Evolutionary conservation across 2,329 filamentous ascomycete species (phyloP).

Genomic region (Colletotrichum cordylinicola): DNA sequence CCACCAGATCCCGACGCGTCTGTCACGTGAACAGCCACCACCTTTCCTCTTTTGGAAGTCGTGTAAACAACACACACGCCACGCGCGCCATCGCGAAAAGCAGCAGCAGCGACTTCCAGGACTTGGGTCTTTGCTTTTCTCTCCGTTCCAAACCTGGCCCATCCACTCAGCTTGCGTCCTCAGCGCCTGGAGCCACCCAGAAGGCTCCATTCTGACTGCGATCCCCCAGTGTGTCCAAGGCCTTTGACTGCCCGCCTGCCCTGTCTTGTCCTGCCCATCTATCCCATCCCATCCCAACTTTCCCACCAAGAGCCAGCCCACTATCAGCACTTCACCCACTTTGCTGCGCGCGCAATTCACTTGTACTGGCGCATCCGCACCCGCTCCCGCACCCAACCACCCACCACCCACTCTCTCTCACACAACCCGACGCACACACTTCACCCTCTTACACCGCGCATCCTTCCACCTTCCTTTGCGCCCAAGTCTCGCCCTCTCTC

Average conservation of each 20-base stretch:
- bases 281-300: neutral
- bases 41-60: slow-evolving; percentile 1
- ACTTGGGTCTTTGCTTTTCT: neutral
- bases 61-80: slow-evolving; percentile 23
- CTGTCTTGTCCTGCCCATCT: neutral
- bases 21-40: slow-evolving; percentile 18
- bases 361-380: slow-evolving; percentile 16
- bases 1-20: slow-evolving; percentile 1
- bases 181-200: neutral
- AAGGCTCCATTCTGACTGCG: slow-evolving; percentile 10
- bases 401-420: neutral
- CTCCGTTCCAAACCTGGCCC: neutral
- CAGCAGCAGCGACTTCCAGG: neutral
- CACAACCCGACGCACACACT: slow-evolving; percentile 14
- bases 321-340: neutral
- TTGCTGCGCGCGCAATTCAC: slow-evolving; percentile 3
- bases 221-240: slow-evolving; percentile 5
- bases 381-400: slow-evolving; percentile 13
- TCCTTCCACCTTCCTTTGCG: slow-evolving; percentile 5
- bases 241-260: slow-evolving; percentile 1
- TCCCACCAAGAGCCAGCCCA: neutral
- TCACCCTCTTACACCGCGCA: slow-evolving; percentile 5
- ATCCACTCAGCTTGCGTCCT: slow-evolving; percentile 2
- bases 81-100: slow-evolving; percentile 22
- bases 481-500: neutral